Conservation (phyloP, 176 grass and related monocot genomes). For the Eragrostis nindensis region DNA sequence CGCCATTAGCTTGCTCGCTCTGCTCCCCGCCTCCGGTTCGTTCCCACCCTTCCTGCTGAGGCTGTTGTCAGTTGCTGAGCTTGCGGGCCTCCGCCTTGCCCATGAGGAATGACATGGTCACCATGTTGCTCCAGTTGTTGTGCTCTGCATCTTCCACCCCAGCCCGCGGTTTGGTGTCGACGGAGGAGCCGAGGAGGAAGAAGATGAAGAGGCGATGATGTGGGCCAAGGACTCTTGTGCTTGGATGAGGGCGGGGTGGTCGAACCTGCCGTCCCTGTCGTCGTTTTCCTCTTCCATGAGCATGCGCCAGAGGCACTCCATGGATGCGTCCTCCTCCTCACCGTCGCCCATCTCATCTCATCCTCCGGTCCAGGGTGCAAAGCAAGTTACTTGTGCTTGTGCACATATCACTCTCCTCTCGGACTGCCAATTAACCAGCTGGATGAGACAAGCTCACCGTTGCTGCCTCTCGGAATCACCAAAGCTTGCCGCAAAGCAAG, state of each 20-base stretch:
- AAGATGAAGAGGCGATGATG: slow-evolving; percentile 15
- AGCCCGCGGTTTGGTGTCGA: no score
- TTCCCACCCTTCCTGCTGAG: not conserved
- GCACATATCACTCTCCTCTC: no score
- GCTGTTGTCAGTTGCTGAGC: slow-evolving; percentile 31
- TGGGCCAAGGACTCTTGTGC: slow-evolving; percentile 48
- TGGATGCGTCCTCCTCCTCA: not conserved
- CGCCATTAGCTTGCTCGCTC: slow-evolving; percentile 57
- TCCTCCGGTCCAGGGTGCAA: no score
- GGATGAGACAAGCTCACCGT: not conserved
- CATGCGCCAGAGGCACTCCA: slow-evolving; percentile 30
- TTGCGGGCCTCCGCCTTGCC: slow-evolving; percentile 52
- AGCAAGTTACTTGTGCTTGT: no score
- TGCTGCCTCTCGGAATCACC: not conserved
- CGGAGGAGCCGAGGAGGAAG: no score
- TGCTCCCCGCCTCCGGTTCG: not conserved
- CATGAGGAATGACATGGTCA: slow-evolving; percentile 27
- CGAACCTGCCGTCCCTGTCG: not conserved
- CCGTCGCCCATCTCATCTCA: no score
- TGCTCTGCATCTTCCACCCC: no score
- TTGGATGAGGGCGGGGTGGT: slow-evolving; percentile 38
- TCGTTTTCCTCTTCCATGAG: slow-evolving; percentile 56
- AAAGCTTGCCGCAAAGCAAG: no score
- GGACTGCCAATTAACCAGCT: no score
- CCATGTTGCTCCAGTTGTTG: not conserved